Evolutionary conservation across 352 stramenopile species (phyloP), one percentile per base, ranked within the genome.

Genomic region (Pelagophyceae sp.): DNA sequence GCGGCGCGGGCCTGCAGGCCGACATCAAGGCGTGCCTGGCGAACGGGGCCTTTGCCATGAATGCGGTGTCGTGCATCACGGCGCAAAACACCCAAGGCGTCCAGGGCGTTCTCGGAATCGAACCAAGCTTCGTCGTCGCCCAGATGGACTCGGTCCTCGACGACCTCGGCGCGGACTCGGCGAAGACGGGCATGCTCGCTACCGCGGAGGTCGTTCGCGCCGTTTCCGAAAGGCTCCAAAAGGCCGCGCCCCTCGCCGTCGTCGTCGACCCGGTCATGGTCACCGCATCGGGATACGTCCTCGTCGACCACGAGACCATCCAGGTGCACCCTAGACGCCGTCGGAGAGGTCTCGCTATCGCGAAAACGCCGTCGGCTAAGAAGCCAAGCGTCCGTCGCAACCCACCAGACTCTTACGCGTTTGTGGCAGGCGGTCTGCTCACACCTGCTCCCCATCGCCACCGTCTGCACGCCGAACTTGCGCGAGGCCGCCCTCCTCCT

Each of bases 181-280:
- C 90, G 72, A 92, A 92, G 86, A 91, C 85, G 0, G 87, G 87
- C 0, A 89, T 91, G 86, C 81, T 92, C 15, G 84, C 82, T 45
- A 87, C 83, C 5, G 80, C 84, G 38, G 85, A 87, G 60, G 87
- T 86, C 63, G 86, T 89, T n/a, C 78, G 87, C 19, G 80, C 82
- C 77, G 86, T 91, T 32, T 82, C 83, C 25, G 60, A 75, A 2
- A 65, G 83, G 33, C 72, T 90, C 3, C 2, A 5, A 33, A 2
- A 17, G 67, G 67, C 45, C 11, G 45, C 11, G 11, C 45, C 86
- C 25, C 72, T 75, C 2, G 76, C 72, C 15, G 72, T 92, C 0
- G 81, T 92, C 38, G 82, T 92, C 17, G 87, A 92, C 67, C 87
- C 87, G 6, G 87, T 90, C 65, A 90, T 92, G 87, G 84, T 90